Evolutionary conservation across 2,329 filamentous ascomycete species (phyloP).

Genomic region (Aspergillus udagawae): DNA sequence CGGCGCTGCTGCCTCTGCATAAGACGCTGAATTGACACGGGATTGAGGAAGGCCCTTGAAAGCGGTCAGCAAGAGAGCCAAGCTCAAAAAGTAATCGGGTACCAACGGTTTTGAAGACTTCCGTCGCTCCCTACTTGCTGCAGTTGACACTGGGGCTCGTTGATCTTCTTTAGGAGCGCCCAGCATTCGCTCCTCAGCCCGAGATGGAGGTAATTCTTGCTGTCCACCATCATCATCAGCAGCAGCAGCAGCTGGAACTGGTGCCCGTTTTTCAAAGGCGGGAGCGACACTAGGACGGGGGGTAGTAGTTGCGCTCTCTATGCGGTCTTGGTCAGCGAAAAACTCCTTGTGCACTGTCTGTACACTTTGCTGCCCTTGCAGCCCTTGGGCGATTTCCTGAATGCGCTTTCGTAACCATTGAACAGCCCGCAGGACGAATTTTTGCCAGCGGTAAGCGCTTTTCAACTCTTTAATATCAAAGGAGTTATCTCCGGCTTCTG

Average conservation of each 20-base stretch:
- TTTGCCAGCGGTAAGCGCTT: slow-evolving; percentile 47
- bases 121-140: slow-evolving; percentile 6
- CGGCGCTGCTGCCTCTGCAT: slow-evolving; percentile 8
- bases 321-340: slow-evolving; percentile 5
- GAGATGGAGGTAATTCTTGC: background rate
- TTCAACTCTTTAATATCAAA: slow-evolving; percentile 45
- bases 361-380: slow-evolving; percentile 44
- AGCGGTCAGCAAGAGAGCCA: background rate
- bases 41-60: slow-evolving; percentile 12
- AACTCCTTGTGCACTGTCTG: slow-evolving; percentile 27
- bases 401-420: slow-evolving; percentile 46
- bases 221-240: background rate
- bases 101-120: slow-evolving; percentile 16
- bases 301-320: background rate
- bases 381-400: slow-evolving; percentile 42
- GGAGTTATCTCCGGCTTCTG: slow-evolving; percentile 27
- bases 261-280: background rate
- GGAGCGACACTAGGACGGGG: background rate
- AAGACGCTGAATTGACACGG: slow-evolving; percentile 9
- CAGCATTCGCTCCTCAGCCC: background rate
- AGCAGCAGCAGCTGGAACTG: background rate
- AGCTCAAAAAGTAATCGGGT: background rate
- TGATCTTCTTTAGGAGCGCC: background rate
- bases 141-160: background rate
- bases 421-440: slow-evolving; percentile 43